Evolutionary conservation across 108 stramenopile genomes (phyloP).

Genomic region (Cyclotella baltica): DNA sequence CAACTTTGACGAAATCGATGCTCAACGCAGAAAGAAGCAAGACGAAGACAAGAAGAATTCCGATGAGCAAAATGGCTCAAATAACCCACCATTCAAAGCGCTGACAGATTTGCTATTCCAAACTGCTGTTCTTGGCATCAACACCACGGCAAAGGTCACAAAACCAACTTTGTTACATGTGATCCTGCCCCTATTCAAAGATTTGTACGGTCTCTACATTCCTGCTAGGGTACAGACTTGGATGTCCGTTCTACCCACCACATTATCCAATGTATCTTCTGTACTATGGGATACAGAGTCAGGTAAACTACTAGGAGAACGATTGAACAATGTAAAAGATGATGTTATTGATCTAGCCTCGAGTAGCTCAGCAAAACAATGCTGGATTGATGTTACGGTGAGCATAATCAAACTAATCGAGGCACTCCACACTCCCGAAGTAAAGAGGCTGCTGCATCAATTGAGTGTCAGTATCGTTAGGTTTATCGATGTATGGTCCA

Average conservation of each 20-base stretch:
- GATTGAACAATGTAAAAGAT: conserved; percentile 34
- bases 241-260: conserved; percentile 45
- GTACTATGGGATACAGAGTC: conserved; percentile 44
- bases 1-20: background rate
- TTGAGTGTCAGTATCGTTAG: conserved; percentile 62
- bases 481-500: conserved; percentile 61
- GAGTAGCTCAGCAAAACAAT: conserved; percentile 64
- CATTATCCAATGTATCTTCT: conserved; percentile 27
- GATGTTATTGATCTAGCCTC: conserved; percentile 57
- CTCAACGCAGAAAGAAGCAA: background rate
- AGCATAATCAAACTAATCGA: conserved; percentile 65
- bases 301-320: conserved; percentile 32
- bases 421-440: conserved; percentile 79
- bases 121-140: conserved; percentile 48
- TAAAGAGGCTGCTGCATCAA: conserved; percentile 65
- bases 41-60: background rate
- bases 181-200: conserved; percentile 30
- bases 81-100: conserved; percentile 27
- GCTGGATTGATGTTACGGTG: conserved; percentile 71
- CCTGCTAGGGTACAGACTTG: conserved; percentile 47
- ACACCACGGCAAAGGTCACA: conserved; percentile 48
- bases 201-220: conserved; percentile 41
- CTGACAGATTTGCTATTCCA: conserved; percentile 43
- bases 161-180: conserved; percentile 45
- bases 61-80: too few species aligned